Evolutionary conservation across 139 green algal genomes (phyloP).

Genomic region (Penium margaritaceum): DNA sequence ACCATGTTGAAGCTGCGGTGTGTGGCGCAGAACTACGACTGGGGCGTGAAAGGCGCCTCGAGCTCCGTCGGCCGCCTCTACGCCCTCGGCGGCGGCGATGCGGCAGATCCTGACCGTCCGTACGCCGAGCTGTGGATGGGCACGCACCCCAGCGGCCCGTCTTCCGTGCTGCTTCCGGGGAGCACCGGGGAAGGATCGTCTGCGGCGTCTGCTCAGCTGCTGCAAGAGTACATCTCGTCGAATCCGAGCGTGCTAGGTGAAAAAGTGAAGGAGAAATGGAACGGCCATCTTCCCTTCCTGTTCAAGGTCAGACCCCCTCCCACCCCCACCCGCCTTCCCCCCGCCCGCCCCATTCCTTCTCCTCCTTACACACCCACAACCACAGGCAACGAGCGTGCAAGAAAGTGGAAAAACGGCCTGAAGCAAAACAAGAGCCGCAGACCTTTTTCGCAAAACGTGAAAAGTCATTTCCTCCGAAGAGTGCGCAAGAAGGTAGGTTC

Average conservation of each 20-base stretch:
- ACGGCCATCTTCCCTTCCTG: slow-evolving; percentile 76
- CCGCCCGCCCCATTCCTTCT: too few relatives aligned
- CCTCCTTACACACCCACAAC: too few relatives aligned
- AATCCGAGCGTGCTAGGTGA: slow-evolving; percentile 58
- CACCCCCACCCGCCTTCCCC: too few relatives aligned
- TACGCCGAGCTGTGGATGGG: slow-evolving; percentile 97
- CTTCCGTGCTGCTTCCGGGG: slow-evolving; percentile 48
- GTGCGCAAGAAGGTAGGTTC: too few relatives aligned
- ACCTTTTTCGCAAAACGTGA: too few relatives aligned
- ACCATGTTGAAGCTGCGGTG: too few relatives aligned
- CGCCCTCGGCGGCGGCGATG: slow-evolving; percentile 43
- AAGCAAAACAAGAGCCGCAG: too few relatives aligned
- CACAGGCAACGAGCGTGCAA: too few relatives aligned
- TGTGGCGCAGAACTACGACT: slow-evolving; percentile 81
- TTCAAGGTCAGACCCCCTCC: too few relatives aligned
- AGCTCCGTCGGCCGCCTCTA: slow-evolving; percentile 72
- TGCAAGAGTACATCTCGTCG: slow-evolving; percentile 16
- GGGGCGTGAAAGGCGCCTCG: slow-evolving; percentile 57
- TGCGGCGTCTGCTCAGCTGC: neutral
- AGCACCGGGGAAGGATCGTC: neutral
- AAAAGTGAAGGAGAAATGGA: slow-evolving; percentile 59
- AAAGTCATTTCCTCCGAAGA: too few relatives aligned
- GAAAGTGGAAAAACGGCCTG: too few relatives aligned
- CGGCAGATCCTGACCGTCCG: slow-evolving; percentile 62
- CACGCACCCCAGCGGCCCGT: slow-evolving; percentile 81